Base-by-base conservation (phyloP, 345 rosid species). In the Toxicodendron radicans region DNA sequence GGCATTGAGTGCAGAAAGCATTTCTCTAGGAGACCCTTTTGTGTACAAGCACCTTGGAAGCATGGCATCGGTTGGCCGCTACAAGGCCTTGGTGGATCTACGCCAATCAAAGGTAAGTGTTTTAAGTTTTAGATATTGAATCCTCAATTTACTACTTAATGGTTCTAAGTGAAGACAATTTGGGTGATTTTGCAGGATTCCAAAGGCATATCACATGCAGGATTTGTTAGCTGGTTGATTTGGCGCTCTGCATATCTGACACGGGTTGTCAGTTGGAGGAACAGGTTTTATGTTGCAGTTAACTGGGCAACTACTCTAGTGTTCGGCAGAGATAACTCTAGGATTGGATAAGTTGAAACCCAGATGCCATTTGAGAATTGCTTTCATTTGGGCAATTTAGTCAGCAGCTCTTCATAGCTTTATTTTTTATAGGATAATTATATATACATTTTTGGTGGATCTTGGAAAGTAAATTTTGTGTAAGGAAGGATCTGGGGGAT, bases 241-340 rank as follows among this genome's bases (percentile, higher is more conserved):
- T 90, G 95, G 95, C 84, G 88, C 1, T 91, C 89, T 7, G 96
- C 96, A 10, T 86, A 91, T 65, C 89, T 91, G 58, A 89, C 92
- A 2, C 85, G 96, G 0, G 93, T 91, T 10, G 70, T 91, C 5
- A 89, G 93, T 71, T 91, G 96, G 93, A 86, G 93, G 82, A 91
- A 91, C 79, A 76, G 91, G 81, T 80, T 91, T 68, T 89, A 89
- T 16, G 92, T 89, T 68, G 90, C 87, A 0, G 81, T 91, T 65
- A 91, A 91, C 81, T 91, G 93, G 93, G 88, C 90, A 2, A 91
- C 93, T 9, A 91, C 93, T 11, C 30, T 91, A 12, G 90, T 87
- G n/a, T 91, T 91, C 45, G 96, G 96, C 49, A 85, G 93, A 63
- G 93, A 91, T 20, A 91, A 78, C 68, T 81, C 92, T 61, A 82